A percentile compares a stretch with the other conserved stretches of the same genome.
These are phyloP conservation scores for Pseudogymnoascus sp. DNA, from an alignment of 2,329 filamentous ascomycete species.

Conservation along the genomic window DNA sequence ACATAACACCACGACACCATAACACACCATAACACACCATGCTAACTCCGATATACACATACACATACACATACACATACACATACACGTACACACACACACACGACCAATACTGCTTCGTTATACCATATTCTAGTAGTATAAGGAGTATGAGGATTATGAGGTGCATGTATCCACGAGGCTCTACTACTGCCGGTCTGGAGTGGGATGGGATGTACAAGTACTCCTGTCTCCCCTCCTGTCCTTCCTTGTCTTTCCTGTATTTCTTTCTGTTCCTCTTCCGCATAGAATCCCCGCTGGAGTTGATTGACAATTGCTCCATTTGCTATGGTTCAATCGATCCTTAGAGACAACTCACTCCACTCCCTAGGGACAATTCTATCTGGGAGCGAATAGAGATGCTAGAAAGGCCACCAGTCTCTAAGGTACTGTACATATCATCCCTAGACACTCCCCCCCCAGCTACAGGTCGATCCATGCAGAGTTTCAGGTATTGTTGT, in stretches of 20 bases:
- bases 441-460: slow-evolving; percentile 18
- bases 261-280: neutral
- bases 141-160: neutral
- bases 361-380: neutral
- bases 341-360: neutral
- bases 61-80: neutral
- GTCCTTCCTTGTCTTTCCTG: neutral
- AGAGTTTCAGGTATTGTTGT: slow-evolving; percentile 8
- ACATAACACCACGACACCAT: neutral
- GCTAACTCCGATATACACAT: neutral
- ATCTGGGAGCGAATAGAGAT: neutral
- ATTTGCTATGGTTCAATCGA: neutral
- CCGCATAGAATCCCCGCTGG: neutral
- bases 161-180: slow-evolving; percentile 6
- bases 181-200: neutral
- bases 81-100: neutral
- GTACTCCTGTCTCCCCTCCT: neutral
- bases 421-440: slow-evolving; percentile 20
- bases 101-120: neutral
- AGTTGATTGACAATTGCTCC: neutral
- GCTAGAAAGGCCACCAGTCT: slow-evolving; percentile 14
- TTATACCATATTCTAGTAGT: neutral
- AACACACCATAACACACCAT: neutral
- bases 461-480: slow-evolving; percentile 18
- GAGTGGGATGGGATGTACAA: neutral